Base-by-base conservation (phyloP, 1,139 yeast species). In the Pneumocystis canis region DNA sequence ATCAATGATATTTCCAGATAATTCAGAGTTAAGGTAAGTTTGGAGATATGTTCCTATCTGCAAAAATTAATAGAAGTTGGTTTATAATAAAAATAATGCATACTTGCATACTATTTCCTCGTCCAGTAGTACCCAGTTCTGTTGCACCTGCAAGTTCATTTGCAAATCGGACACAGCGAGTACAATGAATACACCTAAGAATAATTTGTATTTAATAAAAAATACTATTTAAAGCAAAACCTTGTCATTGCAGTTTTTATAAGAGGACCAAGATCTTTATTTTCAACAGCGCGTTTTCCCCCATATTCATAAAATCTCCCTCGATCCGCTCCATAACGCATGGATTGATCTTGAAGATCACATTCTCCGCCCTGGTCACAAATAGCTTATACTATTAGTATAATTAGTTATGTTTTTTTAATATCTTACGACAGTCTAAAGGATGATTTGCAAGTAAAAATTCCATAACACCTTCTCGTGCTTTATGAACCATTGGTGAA, bases 351-450 rank as follows among this genome's bases (percentile, higher is more conserved):
- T 77, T 88, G 96, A 70, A 88, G 80, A 73, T 88, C 96, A 78
- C 96, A 88, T 74, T 88, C 96, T 69, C 95, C 95, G 76, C 95
- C 96, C 76, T 88, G 95, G 76, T 88, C 96, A 76, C 96, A 88
- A 63, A 88, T 86, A 54, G 95, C 54, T 47, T 47, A 18, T 47
- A 47, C 14, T 25, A 7, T 47, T 25, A 47, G 54, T n/a, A 47
- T 47, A 7, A 11, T 25, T 25, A 11, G 11, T 2, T 25, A 14
- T 16, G 11, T 25, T 20, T 47, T 47, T 47, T 47, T 25, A 5
- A 11, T 47, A 25, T 25, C 30, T 47, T 47, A 47, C 54, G 96
- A 77, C 95, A 88, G 76, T 88, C 96, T 73, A 88, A 80, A 41
- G 96, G 96, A 77, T 88, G 96, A 78, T 88, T 88, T 70, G 88